phyloP scores from a whole-genome alignment of 108 stramenopile species.

The Cylindrotheca fusiformis region DNA sequence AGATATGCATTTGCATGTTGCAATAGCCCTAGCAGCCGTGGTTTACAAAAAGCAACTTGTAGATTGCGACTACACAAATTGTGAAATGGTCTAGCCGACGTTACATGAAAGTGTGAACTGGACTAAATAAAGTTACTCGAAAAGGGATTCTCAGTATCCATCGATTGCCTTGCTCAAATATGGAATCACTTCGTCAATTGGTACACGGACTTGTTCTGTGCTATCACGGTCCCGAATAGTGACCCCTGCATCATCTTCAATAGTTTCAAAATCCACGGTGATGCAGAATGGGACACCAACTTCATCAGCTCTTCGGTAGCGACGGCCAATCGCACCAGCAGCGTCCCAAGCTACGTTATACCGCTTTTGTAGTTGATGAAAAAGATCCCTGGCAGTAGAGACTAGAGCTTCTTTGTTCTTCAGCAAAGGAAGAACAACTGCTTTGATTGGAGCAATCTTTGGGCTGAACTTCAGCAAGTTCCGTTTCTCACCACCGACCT shows the following conservation, averaged over 20 bases:
- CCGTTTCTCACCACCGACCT: constrained; percentile 87
- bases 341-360: constrained; percentile 89
- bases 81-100: neutral
- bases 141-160: constrained; percentile 50
- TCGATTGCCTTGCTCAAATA: constrained; percentile 82
- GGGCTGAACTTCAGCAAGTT: constrained; percentile 90
- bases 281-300: constrained; percentile 96
- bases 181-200: constrained; percentile 81
- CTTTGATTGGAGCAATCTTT: constrained; percentile 93
- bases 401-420: constrained; percentile 93
- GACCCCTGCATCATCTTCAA: constrained; percentile 88
- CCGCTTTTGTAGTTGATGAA: constrained; percentile 62
- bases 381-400: constrained; percentile 72
- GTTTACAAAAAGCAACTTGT: neutral
- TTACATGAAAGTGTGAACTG: neutral
- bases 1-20: too few relatives aligned
- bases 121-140: neutral
- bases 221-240: constrained; percentile 95
- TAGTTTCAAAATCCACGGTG: constrained; percentile 96
- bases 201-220: constrained; percentile 92
- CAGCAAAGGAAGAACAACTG: constrained; percentile 90
- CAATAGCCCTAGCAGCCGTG: too few relatives aligned
- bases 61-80: too few relatives aligned
- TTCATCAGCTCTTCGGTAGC: constrained; percentile 92
- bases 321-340: constrained; percentile 90